Conservation (phyloP, 495 filamentous ascomycete genomes). For the Gamarada debralockiae region DNA sequence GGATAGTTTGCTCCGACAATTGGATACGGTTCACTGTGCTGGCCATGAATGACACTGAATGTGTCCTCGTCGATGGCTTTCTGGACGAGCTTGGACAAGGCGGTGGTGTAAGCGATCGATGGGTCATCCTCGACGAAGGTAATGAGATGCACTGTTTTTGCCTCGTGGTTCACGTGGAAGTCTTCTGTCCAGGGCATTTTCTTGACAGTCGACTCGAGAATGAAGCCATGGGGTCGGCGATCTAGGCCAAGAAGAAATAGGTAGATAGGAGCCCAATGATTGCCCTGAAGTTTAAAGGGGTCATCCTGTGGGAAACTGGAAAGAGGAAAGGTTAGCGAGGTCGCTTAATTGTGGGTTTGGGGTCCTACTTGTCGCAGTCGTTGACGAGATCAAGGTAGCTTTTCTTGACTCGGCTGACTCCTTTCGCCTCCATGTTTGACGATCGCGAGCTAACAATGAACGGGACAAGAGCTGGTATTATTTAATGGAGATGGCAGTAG, state of each 20-base stretch:
- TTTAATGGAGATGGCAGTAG: no score
- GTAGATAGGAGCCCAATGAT: conserved; percentile 26
- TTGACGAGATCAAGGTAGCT: conserved; percentile 19
- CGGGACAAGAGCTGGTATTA: no score
- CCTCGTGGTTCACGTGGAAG: conserved; percentile 32
- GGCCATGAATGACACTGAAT: conserved; percentile 34
- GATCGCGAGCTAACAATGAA: no score
- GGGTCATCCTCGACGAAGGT: conserved; percentile 21
- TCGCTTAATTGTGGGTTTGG: not conserved
- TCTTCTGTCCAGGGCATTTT: conserved; percentile 42
- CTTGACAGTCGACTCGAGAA: conserved; percentile 35
- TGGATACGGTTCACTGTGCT: conserved; percentile 43
- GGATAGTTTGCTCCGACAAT: conserved; percentile 37
- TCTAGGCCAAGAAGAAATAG: conserved; percentile 31
- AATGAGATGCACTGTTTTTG: conserved; percentile 30
- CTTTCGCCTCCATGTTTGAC: no score
- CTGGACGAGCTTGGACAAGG: conserved; percentile 35
- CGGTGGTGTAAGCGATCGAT: conserved; percentile 16
- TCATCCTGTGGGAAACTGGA: conserved; percentile 16
- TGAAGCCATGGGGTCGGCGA: conserved; percentile 36
- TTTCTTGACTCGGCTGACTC: conserved; percentile 1
- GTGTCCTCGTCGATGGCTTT: conserved; percentile 30
- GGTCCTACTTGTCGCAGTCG: conserved; percentile 15
- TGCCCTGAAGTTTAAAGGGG: conserved; percentile 9
- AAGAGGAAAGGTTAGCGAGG: not conserved